Evolutionary conservation across 805 yeast genomes (phyloP).

Genomic region (Ogataea henricii): DNA sequence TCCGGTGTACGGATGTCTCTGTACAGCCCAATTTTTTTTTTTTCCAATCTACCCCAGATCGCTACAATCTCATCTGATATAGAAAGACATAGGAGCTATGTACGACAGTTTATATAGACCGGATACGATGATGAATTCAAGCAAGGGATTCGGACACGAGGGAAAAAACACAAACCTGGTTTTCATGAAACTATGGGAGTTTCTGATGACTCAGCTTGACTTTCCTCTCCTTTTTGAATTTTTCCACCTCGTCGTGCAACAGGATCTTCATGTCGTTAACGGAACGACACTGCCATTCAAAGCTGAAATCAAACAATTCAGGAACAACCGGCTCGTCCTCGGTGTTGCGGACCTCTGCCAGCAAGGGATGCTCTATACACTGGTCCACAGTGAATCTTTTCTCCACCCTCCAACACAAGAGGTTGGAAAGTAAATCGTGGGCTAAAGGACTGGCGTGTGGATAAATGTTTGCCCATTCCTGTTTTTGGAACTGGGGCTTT

Average conservation of each 20-base stretch:
- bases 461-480: conserved; percentile 55
- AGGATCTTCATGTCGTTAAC: conserved; percentile 49
- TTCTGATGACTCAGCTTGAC: conserved; percentile 13
- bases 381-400: conserved; percentile 55
- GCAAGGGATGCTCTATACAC: conserved; percentile 59
- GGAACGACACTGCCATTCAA: conserved; percentile 49
- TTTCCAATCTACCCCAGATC: neutral
- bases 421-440: conserved; percentile 49
- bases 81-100: conserved; percentile 3
- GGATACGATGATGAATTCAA: neutral
- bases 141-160: neutral
- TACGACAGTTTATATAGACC: conserved; percentile 3
- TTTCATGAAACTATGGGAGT: neutral
- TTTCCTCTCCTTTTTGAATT: conserved; percentile 43
- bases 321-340: conserved; percentile 57
- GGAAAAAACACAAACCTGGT: neutral
- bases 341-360: conserved; percentile 52
- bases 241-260: conserved; percentile 53
- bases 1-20: neutral
- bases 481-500: conserved; percentile 42
- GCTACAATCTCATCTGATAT: neutral
- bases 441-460: conserved; percentile 63
- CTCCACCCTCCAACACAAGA: conserved; percentile 67
- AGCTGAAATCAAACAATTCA: conserved; percentile 62
- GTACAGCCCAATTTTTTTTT: neutral